phyloP scores from a whole-genome alignment of 768 basidiomycete species.

The Amanita jacksonii region DNA sequence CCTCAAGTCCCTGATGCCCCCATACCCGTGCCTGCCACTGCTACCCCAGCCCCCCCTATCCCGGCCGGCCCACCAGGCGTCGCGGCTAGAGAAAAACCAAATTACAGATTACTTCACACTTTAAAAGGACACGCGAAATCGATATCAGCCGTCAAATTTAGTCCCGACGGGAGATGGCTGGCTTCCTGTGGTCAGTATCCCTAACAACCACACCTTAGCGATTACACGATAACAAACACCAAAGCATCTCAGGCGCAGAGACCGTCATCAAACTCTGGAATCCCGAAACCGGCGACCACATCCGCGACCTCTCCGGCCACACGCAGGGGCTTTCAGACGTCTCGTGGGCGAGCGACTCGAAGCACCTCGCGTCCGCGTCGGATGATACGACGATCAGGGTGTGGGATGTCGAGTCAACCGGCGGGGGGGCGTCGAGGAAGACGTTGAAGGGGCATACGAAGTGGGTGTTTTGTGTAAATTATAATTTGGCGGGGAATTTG shows the following conservation, averaged over 20 bases:
- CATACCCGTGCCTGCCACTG: constrained; percentile 24
- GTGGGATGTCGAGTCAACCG: constrained; percentile 78
- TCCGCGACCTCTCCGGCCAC: constrained; percentile 68
- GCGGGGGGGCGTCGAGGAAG: constrained; percentile 59
- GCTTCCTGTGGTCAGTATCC: constrained; percentile 74
- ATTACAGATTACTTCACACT: constrained; percentile 59
- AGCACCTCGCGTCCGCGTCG: constrained; percentile 80
- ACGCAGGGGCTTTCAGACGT: constrained; percentile 83
- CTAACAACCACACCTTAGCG: no score
- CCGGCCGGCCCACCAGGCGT: constrained; percentile 6
- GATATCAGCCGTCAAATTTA: constrained; percentile 87
- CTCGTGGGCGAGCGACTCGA: constrained; percentile 79
- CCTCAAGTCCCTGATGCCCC: constrained; percentile 48
- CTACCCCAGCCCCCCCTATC: constrained; percentile 18
- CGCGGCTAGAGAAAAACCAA: constrained; percentile 38
- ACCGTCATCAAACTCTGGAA: constrained; percentile 77
- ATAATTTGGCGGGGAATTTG: constrained; percentile 79
- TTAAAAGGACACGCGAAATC: constrained; percentile 73
- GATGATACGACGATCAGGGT: constrained; percentile 87
- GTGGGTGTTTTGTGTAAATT: constrained; percentile 89
- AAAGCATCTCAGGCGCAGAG: constrained; percentile 77
- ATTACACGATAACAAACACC: no score
- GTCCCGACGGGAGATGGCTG: constrained; percentile 74
- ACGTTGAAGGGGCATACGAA: constrained; percentile 74
- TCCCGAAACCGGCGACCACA: constrained; percentile 66